phyloP scores from a whole-genome alignment of 331 rosid species.

The Acacia pycnantha region DNA sequence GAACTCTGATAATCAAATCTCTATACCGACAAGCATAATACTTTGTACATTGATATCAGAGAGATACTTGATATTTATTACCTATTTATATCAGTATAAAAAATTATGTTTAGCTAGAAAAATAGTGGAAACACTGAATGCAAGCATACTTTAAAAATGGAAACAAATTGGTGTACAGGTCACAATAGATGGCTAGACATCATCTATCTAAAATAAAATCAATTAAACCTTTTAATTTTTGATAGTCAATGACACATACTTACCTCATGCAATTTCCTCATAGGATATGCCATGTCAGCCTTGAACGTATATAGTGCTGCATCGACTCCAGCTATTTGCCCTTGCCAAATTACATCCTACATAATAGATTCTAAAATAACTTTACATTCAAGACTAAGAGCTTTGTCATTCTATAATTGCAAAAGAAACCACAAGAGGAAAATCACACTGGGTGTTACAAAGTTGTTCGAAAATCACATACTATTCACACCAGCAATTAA shows the following conservation, averaged over 20 bases:
- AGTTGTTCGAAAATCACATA: neutral
- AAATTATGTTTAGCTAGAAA: neutral
- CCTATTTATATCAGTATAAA: neutral
- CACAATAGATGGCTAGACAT: conserved; percentile 20
- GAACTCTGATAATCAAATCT: neutral
- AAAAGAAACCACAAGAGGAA: conserved; percentile 18
- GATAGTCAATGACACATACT: conserved; percentile 23
- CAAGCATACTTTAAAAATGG: conserved; percentile 21
- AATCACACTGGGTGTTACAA: neutral
- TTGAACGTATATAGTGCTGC: conserved; percentile 72
- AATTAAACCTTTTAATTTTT: conserved; percentile 7
- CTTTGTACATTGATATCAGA: neutral
- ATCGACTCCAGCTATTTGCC: conserved; percentile 74
- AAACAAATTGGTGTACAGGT: conserved; percentile 19
- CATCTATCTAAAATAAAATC: neutral
- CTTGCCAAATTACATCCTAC: conserved; percentile 95
- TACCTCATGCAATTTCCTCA: conserved; percentile 71
- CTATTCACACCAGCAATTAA: neutral
- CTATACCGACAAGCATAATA: neutral
- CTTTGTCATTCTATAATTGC: neutral
- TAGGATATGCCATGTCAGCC: conserved; percentile 82
- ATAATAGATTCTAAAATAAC: conserved; percentile 22
- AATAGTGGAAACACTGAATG: conserved; percentile 16
- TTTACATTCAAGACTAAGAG: conserved; percentile 20
- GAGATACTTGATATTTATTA: neutral